Conservation (phyloP, 805 yeast species). For the Saccharomyces mikatae region DNA sequence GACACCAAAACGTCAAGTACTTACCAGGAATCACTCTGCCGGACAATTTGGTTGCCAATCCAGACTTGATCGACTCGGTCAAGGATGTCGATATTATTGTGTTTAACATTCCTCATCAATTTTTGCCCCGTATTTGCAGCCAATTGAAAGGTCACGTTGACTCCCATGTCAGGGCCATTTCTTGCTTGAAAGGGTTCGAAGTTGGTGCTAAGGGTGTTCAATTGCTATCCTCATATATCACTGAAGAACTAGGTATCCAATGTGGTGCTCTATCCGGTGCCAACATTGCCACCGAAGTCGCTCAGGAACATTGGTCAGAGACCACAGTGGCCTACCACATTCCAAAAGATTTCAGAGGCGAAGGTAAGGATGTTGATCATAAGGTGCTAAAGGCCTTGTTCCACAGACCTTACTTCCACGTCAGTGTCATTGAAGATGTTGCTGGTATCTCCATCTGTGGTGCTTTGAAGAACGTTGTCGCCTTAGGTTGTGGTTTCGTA, state of each 20-base stretch:
- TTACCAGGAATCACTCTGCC: conserved; percentile 87
- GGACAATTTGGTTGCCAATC: conserved; percentile 77
- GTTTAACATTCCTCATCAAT: conserved; percentile 97
- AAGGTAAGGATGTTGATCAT: conserved; percentile 52
- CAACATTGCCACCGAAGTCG: conserved; percentile 94
- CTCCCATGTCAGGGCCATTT: conserved; percentile 73
- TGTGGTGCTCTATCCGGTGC: conserved; percentile 98
- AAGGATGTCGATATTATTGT: conserved; percentile 76
- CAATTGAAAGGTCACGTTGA: conserved; percentile 72
- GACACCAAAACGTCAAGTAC: conserved; percentile 91
- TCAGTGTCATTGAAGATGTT: conserved; percentile 81
- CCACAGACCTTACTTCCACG: conserved; percentile 98
- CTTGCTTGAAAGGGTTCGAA: conserved; percentile 93
- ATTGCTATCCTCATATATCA: conserved; percentile 69
- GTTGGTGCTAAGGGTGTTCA: conserved; percentile 80
- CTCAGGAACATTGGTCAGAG: conserved; percentile 92
- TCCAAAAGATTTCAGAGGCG: conserved; percentile 51
- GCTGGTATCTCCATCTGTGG: conserved; percentile 96
- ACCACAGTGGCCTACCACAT: conserved; percentile 87
- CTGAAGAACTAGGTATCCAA: conserved; percentile 71
- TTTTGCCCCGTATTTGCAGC: conserved; percentile 65
- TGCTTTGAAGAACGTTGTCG: conserved; percentile 93
- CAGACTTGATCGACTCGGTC: conserved; percentile 70
- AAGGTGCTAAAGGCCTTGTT: conserved; percentile 67
- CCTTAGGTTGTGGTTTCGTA: conserved; percentile 93